phyloP scores from a whole-genome alignment of 2,329 filamentous ascomycete genomes.

The Hymenotorrendiella dingleyae region DNA sequence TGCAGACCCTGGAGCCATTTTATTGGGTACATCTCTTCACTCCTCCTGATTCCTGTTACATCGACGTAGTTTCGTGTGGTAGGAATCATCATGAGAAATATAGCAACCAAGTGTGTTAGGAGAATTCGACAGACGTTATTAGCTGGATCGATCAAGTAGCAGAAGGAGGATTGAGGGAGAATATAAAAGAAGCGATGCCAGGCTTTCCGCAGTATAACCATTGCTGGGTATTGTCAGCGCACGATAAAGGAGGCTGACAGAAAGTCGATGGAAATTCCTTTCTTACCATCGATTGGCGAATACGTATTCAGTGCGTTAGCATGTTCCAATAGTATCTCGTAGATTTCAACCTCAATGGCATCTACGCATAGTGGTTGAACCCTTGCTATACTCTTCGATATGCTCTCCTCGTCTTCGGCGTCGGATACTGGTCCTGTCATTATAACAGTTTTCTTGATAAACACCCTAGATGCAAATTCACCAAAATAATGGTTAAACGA shows the following conservation, averaged over 20 bases:
- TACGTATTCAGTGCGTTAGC: constrained; percentile 29
- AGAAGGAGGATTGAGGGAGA: constrained; percentile 21
- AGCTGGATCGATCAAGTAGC: constrained; percentile 14
- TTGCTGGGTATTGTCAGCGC: constrained; percentile 16
- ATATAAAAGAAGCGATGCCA: constrained; percentile 17
- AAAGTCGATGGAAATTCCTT: not conserved
- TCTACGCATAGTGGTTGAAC: constrained; percentile 39
- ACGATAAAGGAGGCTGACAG: not conserved
- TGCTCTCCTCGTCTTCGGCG: constrained; percentile 40
- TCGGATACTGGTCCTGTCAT: constrained; percentile 40
- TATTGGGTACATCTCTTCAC: constrained; percentile 2
- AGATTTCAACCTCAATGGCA: constrained; percentile 42
- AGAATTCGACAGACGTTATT: constrained; percentile 20
- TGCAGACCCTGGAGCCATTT: constrained; percentile 19
- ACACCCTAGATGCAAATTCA: constrained; percentile 34
- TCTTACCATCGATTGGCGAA: constrained; percentile 21
- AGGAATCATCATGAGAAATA: constrained; percentile 24
- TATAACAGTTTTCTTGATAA: constrained; percentile 41
- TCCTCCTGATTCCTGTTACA: not conserved
- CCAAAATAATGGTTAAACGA: constrained; percentile 46
- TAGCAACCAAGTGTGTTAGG: constrained; percentile 23
- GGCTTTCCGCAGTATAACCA: constrained; percentile 16
- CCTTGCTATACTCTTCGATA: constrained; percentile 38
- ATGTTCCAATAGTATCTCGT: constrained; percentile 40
- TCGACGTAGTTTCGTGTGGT: constrained; percentile 15